These are phyloP conservation scores for Amphichorda felina DNA, from an alignment of 2,329 filamentous ascomycete species.

Conservation along the genomic window DNA sequence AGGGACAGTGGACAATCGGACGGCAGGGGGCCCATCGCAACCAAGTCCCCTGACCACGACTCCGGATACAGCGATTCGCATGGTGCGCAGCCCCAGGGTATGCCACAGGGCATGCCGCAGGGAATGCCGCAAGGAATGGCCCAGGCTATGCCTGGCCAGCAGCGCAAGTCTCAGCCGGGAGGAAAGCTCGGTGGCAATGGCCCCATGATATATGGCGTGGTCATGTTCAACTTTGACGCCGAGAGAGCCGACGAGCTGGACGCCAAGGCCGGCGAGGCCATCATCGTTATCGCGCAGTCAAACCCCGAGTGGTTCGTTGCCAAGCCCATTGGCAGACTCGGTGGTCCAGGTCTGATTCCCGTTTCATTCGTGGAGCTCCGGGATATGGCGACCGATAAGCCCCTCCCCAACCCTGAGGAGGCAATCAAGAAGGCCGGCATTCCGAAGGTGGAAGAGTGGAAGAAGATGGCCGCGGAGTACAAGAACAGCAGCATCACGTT, in stretches of 20 bases:
- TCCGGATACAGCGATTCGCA: slow-evolving; percentile 56
- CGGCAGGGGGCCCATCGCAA: slow-evolving; percentile 31
- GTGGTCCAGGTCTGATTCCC: slow-evolving; percentile 87
- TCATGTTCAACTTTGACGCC: slow-evolving; percentile 93
- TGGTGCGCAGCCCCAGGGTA: slow-evolving; percentile 8
- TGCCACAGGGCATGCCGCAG: too few relatives aligned
- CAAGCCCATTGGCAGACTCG: slow-evolving; percentile 95
- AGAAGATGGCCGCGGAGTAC: slow-evolving; percentile 98
- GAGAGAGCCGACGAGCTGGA: slow-evolving; percentile 94
- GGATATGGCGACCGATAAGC: slow-evolving; percentile 79
- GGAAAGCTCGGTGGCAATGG: slow-evolving; percentile 38
- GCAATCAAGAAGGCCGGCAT: slow-evolving; percentile 84
- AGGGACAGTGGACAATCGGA: slow-evolving; percentile 72
- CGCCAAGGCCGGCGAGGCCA: slow-evolving; percentile 87
- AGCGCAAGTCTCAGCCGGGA: slow-evolving; percentile 38
- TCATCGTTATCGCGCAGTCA: slow-evolving; percentile 96
- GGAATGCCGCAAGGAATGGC: too few relatives aligned
- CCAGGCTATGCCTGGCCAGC: slow-evolving; percentile 6
- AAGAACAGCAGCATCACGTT: slow-evolving; percentile 98
- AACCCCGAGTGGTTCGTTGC: slow-evolving; percentile 99
- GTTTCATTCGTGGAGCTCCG: slow-evolving; percentile 94
- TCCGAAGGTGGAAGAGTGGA: slow-evolving; percentile 95
- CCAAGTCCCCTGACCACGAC: slow-evolving; percentile 67
- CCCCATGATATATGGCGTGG: slow-evolving; percentile 91
- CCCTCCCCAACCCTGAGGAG: slow-evolving; percentile 71